phyloP scores from a whole-genome alignment of 73 alveolate genomes.

The Paramecium pentaurelia region DNA sequence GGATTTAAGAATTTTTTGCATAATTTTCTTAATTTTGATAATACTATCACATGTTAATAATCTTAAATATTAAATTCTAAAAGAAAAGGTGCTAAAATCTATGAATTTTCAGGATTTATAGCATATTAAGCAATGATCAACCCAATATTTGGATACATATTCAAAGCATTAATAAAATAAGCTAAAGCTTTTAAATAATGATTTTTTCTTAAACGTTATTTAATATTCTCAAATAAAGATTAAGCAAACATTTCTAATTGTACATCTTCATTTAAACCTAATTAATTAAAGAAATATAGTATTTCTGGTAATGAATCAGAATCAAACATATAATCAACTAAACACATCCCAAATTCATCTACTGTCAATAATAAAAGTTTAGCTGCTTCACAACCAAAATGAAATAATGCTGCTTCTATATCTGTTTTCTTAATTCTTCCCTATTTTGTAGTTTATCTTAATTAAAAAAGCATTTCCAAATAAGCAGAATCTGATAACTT shows the following conservation, averaged over 20 bases:
- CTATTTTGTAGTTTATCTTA: neutral
- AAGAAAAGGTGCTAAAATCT: neutral
- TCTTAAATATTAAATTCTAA: conserved; percentile 7
- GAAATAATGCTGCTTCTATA: neutral
- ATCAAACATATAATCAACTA: neutral
- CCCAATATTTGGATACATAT: neutral
- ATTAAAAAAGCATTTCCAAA: neutral
- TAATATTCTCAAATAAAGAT: conserved; percentile 21
- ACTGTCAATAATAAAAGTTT: neutral
- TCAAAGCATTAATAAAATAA: neutral
- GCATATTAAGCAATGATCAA: conserved; percentile 6
- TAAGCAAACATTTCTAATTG: neutral
- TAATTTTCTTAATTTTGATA: conserved; percentile 24
- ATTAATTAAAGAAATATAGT: neutral
- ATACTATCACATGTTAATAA: conserved; percentile 15
- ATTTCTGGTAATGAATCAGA: conserved; percentile 21
- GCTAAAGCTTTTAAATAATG: conserved; percentile 35
- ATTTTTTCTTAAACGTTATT: conserved; percentile 1
- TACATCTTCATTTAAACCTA: neutral
- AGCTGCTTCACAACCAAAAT: neutral
- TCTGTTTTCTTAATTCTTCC: neutral
- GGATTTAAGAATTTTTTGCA: neutral
- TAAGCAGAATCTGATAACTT: neutral
- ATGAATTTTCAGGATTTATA: neutral
- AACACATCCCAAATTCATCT: conserved; percentile 30